Conservation (phyloP, 345 rosid genomes). For the Salix suchowensis region DNA sequence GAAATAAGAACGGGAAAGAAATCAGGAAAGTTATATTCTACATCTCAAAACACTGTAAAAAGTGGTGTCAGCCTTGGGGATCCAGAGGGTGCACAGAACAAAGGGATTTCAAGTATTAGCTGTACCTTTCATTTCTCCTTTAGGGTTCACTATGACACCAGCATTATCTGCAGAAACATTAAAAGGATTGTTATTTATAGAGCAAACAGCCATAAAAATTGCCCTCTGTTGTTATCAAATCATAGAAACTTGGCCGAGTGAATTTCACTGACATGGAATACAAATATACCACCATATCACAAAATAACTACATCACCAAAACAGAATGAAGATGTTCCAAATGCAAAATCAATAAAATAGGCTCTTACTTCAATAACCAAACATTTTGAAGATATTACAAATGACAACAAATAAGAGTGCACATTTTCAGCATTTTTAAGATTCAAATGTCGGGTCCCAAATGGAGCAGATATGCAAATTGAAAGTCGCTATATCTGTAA, state of each 20-base stretch:
- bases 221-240: too few relatives aligned
- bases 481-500: conserved; percentile 44
- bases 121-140: conserved; percentile 95
- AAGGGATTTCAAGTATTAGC: neutral
- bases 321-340: neutral
- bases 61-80: neutral
- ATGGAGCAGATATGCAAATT: conserved; percentile 72
- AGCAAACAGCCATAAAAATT: neutral
- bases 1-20: neutral
- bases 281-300: neutral
- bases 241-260: neutral
- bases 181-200: rapidly evolving
- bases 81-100: neutral
- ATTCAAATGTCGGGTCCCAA: conserved; percentile 40
- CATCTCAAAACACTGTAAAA: neutral
- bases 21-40: neutral
- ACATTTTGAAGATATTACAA: neutral
- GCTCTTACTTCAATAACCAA: too few relatives aligned
- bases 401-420: neutral
- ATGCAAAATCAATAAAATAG: neutral
- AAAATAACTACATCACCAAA: neutral
- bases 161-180: conserved; percentile 62
- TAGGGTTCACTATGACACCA: conserved; percentile 87
- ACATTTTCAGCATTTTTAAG: neutral
- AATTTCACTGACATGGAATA: neutral